Evolutionary conservation across 305 asterid species (phyloP).

Genomic region (Fraxinus greggii): DNA sequence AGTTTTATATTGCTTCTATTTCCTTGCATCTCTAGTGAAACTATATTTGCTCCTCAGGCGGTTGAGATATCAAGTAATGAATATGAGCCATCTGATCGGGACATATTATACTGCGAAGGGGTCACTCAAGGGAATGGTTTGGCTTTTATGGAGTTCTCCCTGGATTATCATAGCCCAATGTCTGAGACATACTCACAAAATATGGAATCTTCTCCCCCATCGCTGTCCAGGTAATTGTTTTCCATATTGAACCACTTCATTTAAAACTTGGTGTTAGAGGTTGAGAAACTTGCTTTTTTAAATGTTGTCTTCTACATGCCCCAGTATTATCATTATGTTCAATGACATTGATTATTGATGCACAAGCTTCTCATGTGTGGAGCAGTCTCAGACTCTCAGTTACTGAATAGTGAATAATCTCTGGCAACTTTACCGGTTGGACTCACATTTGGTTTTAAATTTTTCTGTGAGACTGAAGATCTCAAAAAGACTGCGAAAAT

Average conservation of each 20-base stretch:
- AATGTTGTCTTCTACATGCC: neutral
- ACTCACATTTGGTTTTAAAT: neutral
- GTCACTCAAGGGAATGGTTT: constrained; percentile 92
- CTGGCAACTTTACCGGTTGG: neutral
- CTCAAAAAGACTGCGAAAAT: neutral
- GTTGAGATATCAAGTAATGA: constrained; percentile 96
- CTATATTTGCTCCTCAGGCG: constrained; percentile 47
- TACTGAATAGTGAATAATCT: neutral
- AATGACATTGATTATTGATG: neutral
- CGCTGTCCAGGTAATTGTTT: constrained; percentile 58
- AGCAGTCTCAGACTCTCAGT: neutral
- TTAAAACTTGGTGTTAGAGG: neutral
- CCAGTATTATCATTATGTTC: neutral
- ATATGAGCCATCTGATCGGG: constrained; percentile 88
- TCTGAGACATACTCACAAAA: constrained; percentile 80
- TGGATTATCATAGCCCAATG: constrained; percentile 95
- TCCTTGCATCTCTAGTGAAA: constrained; percentile 3
- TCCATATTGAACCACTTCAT: neutral
- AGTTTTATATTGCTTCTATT: neutral
- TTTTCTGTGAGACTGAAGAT: neutral
- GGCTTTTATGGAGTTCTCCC: constrained; percentile 86
- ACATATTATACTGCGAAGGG: constrained; percentile 89
- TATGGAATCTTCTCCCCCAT: constrained; percentile 66
- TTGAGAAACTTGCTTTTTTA: neutral
- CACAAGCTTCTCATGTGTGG: neutral